Percentiles rank a stretch among this genome's conserved stretches.
phyloP scores from a whole-genome alignment of 2,329 filamentous ascomycete genomes.

The Ascochyta rabiei region DNA sequence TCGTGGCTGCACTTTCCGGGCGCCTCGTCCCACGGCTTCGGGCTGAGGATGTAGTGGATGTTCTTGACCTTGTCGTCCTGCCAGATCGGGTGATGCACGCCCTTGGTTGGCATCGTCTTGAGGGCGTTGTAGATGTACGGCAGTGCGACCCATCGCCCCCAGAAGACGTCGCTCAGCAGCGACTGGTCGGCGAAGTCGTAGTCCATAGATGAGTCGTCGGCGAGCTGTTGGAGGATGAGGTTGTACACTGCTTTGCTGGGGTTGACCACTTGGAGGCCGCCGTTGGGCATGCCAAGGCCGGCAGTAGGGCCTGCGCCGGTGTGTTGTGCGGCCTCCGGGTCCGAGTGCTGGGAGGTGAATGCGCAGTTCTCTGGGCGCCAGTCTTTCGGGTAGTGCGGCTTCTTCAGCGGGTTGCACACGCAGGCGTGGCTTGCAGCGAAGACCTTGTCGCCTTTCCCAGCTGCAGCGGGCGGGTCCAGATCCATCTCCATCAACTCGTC shows the following conservation, averaged over 20 bases:
- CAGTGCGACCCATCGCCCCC: slow-evolving; percentile 63
- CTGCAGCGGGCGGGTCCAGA: slow-evolving; percentile 64
- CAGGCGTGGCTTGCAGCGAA: slow-evolving; percentile 87
- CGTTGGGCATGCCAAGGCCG: slow-evolving; percentile 65
- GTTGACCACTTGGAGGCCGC: slow-evolving; percentile 66
- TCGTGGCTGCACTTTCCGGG: slow-evolving; percentile 53
- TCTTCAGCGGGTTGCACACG: slow-evolving; percentile 81
- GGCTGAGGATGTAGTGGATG: slow-evolving; percentile 65
- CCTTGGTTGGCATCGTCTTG: slow-evolving; percentile 63
- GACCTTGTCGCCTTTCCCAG: slow-evolving; percentile 65
- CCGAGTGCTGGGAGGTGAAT: slow-evolving; percentile 63
- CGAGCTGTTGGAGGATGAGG: slow-evolving; percentile 56
- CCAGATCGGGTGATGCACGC: slow-evolving; percentile 66
- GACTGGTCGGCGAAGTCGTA: slow-evolving; percentile 68
- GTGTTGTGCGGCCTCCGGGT: slow-evolving; percentile 58
- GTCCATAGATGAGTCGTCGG: slow-evolving; percentile 52
- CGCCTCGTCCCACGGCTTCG: slow-evolving; percentile 68
- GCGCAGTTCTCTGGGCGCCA: slow-evolving; percentile 70
- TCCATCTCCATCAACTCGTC: slow-evolving; percentile 88
- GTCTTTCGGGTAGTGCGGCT: slow-evolving; percentile 76
- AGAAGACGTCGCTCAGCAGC: slow-evolving; percentile 63
- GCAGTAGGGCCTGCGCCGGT: slow-evolving; percentile 56
- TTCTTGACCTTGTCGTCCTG: slow-evolving; percentile 66
- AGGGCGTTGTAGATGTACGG: slow-evolving; percentile 68
- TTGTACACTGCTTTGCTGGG: slow-evolving; percentile 61